A percentile compares a stretch with the other conserved stretches of the same genome.
These are phyloP conservation scores for Speleostelium caveatum DNA, from an alignment of 78 protist genomes.

Conservation along the genomic window DNA sequence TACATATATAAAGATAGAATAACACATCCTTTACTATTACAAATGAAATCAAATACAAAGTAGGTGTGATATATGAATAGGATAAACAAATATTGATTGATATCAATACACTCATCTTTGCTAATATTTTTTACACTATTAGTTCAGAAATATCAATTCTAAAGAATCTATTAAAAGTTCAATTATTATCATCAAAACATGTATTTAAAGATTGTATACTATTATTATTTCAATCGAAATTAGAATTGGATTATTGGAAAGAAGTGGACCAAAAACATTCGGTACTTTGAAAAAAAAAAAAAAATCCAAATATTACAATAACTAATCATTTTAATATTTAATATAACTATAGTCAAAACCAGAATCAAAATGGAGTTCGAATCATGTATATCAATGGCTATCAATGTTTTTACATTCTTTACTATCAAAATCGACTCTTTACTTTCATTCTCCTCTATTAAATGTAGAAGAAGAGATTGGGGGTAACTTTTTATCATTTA, in stretches of 20 bases:
- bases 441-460: constrained; percentile 46
- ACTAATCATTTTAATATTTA: too few relatives aligned
- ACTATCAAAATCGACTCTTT: constrained; percentile 28
- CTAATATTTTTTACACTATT: too few relatives aligned
- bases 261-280: constrained; percentile 40
- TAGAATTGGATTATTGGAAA: constrained; percentile 56
- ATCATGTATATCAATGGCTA: constrained; percentile 66
- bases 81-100: background rate
- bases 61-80: background rate
- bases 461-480: constrained; percentile 75
- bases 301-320: background rate
- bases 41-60: constrained; percentile 66
- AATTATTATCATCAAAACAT: constrained; percentile 26
- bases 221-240: constrained; percentile 35
- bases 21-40: constrained; percentile 65
- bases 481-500: constrained; percentile 16
- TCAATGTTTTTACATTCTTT: constrained; percentile 26
- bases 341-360: background rate
- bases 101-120: too few relatives aligned
- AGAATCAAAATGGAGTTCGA: constrained; percentile 43
- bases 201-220: constrained; percentile 53
- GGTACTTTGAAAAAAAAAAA: background rate
- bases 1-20: constrained; percentile 59
- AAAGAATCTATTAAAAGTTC: constrained; percentile 41
- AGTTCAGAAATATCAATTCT: constrained; percentile 68